Conservation (phyloP, 345 rosid species). For the Salix koriyanagi region DNA sequence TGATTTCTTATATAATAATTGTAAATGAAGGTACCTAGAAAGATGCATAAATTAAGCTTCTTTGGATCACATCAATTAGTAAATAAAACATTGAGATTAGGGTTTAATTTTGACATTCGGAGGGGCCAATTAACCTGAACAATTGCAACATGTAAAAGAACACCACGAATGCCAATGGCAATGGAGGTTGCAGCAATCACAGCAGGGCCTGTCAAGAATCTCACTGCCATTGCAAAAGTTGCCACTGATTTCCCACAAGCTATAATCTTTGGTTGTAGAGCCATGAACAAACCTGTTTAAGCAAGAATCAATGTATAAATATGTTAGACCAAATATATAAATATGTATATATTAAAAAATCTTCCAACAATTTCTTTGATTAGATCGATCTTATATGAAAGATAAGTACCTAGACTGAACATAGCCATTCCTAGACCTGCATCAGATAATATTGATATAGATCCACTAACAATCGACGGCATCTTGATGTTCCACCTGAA, state of each 20-base stretch:
- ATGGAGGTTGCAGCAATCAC: slow-evolving; percentile 84
- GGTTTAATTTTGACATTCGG: not conserved
- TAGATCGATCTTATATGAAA: not conserved
- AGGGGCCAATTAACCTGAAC: slow-evolving; percentile 43
- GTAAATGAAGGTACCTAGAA: too few relatives aligned
- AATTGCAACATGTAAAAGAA: slow-evolving; percentile 66
- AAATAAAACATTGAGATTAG: not conserved
- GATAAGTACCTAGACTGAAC: slow-evolving; percentile 66
- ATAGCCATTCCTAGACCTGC: slow-evolving; percentile 90
- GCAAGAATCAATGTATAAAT: too few relatives aligned
- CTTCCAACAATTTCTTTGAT: too few relatives aligned
- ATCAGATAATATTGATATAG: slow-evolving; percentile 65
- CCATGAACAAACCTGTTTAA: slow-evolving; percentile 68
- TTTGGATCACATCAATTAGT: not conserved
- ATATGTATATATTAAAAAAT: too few relatives aligned
- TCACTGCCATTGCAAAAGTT: slow-evolving; percentile 70
- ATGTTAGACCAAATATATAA: too few relatives aligned
- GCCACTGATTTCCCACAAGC: slow-evolving; percentile 85
- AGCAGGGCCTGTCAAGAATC: slow-evolving; percentile 80
- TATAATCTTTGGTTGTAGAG: slow-evolving; percentile 71
- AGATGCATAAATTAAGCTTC: too few relatives aligned
- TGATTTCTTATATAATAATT: too few relatives aligned
- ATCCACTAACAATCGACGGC: slow-evolving; percentile 65
- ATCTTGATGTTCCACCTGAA: slow-evolving; percentile 66
- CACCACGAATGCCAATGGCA: slow-evolving; percentile 70